Evolutionary conservation across 2,329 filamentous ascomycete genomes (phyloP), one percentile per base, ranked within the genome.

Genomic region (Fusarium sublunatum): DNA sequence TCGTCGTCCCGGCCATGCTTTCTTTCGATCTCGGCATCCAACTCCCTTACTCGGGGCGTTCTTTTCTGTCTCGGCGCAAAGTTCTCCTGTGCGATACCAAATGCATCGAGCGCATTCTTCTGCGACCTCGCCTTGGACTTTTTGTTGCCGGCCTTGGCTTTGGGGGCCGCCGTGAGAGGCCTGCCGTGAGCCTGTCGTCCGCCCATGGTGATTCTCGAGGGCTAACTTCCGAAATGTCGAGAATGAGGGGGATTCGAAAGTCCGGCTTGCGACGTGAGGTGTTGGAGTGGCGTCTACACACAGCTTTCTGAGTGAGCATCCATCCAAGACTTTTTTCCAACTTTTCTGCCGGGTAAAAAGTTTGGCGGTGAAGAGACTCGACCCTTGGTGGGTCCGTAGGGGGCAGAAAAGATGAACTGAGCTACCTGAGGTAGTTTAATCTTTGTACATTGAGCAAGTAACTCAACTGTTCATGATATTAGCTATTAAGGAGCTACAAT

Each of bases 161-260:
- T 74, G 40, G 75, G 70, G 35, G 70, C 71, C 10, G 78, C 73
- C 63, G 83, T 72, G 22, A 87, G 73, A 19, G 84, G 75, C 65
- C 84, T 76, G 31, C 85, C 85, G 72, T 87, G 84, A 40, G 85
- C 77, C 77, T 87, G 85, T 64, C 85, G 81, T 72, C 85, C 85
- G 19, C 83, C 81, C 85, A 87, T 87, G 35, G 53, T 75, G 59
- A n/a, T 26, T 46, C 12, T 31, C 42, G 40, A 38, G 15, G 9
- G 3, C 29, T 22, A 13, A 7, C 44, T 46, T 15, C 35, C 62
- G 62, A 50, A 32, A 11, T 35, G 7, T 35, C 34, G 40, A 54
- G 42, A 19, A 38, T n/a, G 63, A 24, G 22, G 40, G 22, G 52
- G 51, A 38, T 61, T 63, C 51, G 51, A 65, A 55, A 68, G 68